Conservation (phyloP, 2,329 filamentous ascomycete species). For the Penicillium paneum region DNA sequence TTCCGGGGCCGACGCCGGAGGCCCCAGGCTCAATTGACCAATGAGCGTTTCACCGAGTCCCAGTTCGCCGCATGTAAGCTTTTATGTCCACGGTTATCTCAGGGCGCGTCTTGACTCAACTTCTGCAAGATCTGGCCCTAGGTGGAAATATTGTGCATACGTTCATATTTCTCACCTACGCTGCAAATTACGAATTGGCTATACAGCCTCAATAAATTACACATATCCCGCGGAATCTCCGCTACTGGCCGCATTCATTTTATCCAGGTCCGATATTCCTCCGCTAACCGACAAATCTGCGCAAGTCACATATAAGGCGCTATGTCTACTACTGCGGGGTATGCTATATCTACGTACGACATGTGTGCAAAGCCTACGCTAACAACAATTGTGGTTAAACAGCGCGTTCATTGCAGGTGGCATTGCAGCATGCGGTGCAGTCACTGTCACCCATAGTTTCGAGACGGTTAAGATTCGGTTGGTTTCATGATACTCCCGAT, state of each 20-base stretch:
- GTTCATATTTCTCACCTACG: background rate
- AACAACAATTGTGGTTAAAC: slow-evolving; percentile 3
- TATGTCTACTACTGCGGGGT: slow-evolving; percentile 58
- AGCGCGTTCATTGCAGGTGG: slow-evolving; percentile 93
- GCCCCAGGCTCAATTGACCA: slow-evolving; percentile 10
- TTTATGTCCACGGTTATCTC: slow-evolving; percentile 15
- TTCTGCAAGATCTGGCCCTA: background rate
- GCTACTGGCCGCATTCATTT: background rate
- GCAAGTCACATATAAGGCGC: slow-evolving; percentile 4
- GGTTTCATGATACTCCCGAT: slow-evolving; percentile 21
- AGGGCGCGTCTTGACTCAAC: slow-evolving; percentile 4
- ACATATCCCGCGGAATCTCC: background rate
- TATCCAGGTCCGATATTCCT: slow-evolving; percentile 17
- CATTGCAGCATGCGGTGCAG: slow-evolving; percentile 93
- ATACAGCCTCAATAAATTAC: background rate
- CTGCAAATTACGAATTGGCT: background rate
- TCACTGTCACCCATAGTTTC: slow-evolving; percentile 96
- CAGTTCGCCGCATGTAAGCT: slow-evolving; percentile 23
- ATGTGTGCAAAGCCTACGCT: slow-evolving; percentile 7
- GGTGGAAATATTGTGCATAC: background rate
- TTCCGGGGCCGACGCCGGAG: slow-evolving; percentile 4
- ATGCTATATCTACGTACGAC: slow-evolving; percentile 10
- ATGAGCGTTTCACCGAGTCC: slow-evolving; percentile 8
- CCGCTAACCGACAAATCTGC: slow-evolving; percentile 14
- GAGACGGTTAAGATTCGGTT: slow-evolving; percentile 98